Evolutionary conservation across 1,139 yeast species (phyloP).

Genomic region (Zygoascus sp.): DNA sequence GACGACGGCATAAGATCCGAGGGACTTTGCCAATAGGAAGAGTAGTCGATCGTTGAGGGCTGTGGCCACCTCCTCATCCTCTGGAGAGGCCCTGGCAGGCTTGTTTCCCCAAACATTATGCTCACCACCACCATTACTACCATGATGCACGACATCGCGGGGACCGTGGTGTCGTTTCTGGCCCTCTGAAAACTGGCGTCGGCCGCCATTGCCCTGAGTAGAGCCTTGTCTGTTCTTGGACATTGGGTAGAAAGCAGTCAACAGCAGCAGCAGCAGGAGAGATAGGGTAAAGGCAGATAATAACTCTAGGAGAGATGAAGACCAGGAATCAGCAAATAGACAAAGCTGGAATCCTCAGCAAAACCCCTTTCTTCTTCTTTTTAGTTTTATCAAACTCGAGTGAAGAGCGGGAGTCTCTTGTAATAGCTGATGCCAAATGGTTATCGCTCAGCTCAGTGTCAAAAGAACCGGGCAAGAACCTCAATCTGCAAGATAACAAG

Average conservation of each 20-base stretch:
- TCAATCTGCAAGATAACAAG: too few species aligned
- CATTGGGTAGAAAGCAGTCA: not conserved
- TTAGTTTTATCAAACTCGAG: too few species aligned
- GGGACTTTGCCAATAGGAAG: slow-evolving; percentile 48
- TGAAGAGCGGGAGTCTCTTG: too few species aligned
- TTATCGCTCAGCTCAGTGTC: too few species aligned
- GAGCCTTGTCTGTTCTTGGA: slow-evolving; percentile 8
- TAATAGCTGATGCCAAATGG: too few species aligned
- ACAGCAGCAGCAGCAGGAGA: not conserved
- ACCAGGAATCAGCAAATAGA: too few species aligned
- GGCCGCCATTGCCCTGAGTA: slow-evolving; percentile 3
- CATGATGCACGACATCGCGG: not conserved
- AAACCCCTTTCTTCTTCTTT: too few species aligned
- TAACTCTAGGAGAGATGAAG: too few species aligned
- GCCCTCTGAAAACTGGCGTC: slow-evolving; percentile 1
- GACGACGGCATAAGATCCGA: slow-evolving; percentile 54
- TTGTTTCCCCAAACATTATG: not conserved
- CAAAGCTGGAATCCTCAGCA: too few species aligned
- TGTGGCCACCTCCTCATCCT: slow-evolving; percentile 16
- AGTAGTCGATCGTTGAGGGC: slow-evolving; percentile 48
- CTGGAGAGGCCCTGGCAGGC: not conserved
- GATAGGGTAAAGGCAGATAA: not conserved
- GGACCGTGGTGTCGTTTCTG: slow-evolving; percentile 1
- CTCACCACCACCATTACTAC: not conserved
- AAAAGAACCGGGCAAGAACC: too few species aligned